Conservation (phyloP, 768 basidiomycete genomes). For the Mycena capillaripes region DNA sequence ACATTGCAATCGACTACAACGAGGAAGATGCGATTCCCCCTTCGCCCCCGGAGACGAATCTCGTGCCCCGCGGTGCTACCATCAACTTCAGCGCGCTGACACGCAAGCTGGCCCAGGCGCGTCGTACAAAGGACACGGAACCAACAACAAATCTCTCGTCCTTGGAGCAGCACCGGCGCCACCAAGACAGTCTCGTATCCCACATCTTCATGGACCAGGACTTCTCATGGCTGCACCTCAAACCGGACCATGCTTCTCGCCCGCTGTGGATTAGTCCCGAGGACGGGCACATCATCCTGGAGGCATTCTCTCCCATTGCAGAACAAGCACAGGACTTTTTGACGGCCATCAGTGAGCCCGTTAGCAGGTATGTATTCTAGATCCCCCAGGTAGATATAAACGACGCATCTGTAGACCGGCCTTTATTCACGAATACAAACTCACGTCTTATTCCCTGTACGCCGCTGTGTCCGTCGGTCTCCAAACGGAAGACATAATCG, state of each 20-base stretch:
- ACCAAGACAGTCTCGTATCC: conserved; percentile 83
- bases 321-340: conserved; percentile 99
- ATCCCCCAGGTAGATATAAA: conserved; percentile 46
- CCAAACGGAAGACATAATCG: conserved; percentile 98
- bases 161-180: conserved; percentile 75
- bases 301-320: conserved; percentile 97
- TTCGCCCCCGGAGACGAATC: conserved; percentile 64
- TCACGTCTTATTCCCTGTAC: conserved; percentile 97
- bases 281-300: conserved; percentile 94
- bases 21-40: conserved; percentile 71
- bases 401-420: conserved; percentile 76
- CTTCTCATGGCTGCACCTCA: conserved; percentile 89
- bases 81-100: conserved; percentile 91
- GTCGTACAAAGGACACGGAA: conserved; percentile 60
- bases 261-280: conserved; percentile 98
- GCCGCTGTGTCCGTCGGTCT: conserved; percentile 98
- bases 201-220: conserved; percentile 90
- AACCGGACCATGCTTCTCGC: conserved; percentile 91
- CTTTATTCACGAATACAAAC: conserved; percentile 99
- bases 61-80: conserved; percentile 81
- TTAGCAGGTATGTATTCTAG: conserved; percentile 85
- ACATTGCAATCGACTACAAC: conserved; percentile 65
- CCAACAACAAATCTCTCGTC: conserved; percentile 63
- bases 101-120: conserved; percentile 80
- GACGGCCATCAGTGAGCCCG: conserved; percentile 97